Percentiles rank a stretch among this genome's conserved stretches.
Conservation (phyloP, 257 asterid species). For the Gardenia jasminoides region DNA sequence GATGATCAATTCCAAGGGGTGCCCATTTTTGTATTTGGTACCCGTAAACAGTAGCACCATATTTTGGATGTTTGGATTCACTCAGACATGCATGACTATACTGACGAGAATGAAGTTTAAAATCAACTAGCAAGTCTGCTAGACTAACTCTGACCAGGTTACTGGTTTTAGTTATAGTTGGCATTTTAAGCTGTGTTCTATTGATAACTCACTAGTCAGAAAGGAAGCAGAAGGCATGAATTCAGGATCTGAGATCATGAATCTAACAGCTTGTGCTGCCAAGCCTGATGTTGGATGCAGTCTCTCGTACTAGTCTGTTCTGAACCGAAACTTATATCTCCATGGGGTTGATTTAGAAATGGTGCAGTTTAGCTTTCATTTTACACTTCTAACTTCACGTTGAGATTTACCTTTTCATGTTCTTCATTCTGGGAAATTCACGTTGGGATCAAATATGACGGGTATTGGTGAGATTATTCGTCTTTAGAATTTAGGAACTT, state of each 20-base stretch:
- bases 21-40: not conserved
- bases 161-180: not conserved
- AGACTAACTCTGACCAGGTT: not conserved
- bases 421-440: not conserved
- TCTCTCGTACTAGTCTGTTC: not conserved
- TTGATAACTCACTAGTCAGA: not conserved
- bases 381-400: not conserved
- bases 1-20: not conserved
- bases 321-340: not conserved
- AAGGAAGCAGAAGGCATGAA: not conserved
- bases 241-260: not conserved
- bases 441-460: not conserved
- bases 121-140: not conserved
- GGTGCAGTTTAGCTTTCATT: not conserved
- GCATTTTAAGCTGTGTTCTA: not conserved
- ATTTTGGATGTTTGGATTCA: not conserved
- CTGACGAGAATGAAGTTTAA: not conserved
- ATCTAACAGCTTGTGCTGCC: not conserved
- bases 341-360: not conserved
- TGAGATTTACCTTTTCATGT: not conserved
- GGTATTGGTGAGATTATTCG: not conserved
- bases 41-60: not conserved
- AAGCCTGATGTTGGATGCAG: not conserved
- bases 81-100: not conserved
- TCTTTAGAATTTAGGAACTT: not conserved